Base-by-base conservation (phyloP, 768 basidiomycete genomes). In the Gautieria morchelliformis region DNA sequence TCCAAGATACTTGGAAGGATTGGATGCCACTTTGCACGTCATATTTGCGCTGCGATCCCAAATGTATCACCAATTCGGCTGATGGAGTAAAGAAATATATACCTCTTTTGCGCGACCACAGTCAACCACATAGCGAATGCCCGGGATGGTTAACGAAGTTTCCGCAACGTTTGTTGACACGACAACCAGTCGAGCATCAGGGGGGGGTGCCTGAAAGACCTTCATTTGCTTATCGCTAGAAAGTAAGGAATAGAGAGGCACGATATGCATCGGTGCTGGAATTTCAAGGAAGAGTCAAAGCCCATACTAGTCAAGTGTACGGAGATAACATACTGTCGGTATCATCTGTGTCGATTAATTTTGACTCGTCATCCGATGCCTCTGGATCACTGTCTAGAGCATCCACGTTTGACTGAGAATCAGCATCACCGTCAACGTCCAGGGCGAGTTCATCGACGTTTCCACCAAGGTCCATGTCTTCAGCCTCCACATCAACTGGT, bases 111-210 rank as follows among this genome's bases (percentile, higher is more conserved):
- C 92, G 62, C 94, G 80, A 5, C 95, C 95, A 64, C 88, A 88
- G 67, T 99, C 95, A 30, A 99, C 83, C n/a, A 99, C 95, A 70
- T 99, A 99, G 15, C 90, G 87, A 64, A 99, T 94, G 6, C 89
- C 90, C 24, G 95, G 95, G 59, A 99, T 99, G 0, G 95, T 98
- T 33, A 98, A 74, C 7, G 95, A 96, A 0, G 95, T 98, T 68
- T 98, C 95, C 1, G 95, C 95, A 27, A 97, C 87, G 67, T 98
- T 97, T 1, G 95, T 98, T 1, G 95, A 83, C 5, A 99, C 85
- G 15, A 98, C 92, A 14, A 98, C 93, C 4, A 99, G 77, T 37
- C 96, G 88, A 59, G 76, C 73, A 5, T 85, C 89, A 5, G 75
- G 70, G 0, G 96, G 96, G 12, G 94, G 92, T 1, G 85, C 75